Percentiles rank a stretch among this genome's conserved stretches.
These are phyloP conservation scores for Aspergillus biplanus DNA, from an alignment of 495 filamentous ascomycete genomes.

Conservation along the genomic window DNA sequence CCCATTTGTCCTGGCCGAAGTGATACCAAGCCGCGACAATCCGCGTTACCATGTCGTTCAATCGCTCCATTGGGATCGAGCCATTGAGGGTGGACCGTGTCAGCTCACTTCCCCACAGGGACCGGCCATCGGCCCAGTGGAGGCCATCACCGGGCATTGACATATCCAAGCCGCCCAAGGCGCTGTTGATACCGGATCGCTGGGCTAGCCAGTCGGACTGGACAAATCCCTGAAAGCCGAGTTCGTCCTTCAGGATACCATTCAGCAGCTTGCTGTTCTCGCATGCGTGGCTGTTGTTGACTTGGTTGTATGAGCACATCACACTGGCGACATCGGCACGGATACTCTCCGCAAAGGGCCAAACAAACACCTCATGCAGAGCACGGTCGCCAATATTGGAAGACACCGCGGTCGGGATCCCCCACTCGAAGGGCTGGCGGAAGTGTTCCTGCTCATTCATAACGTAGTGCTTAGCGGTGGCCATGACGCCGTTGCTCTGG, in stretches of 20 bases:
- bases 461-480: conserved; percentile 81
- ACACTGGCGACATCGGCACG: conserved; percentile 84
- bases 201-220: conserved; percentile 95
- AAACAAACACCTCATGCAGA: conserved; percentile 82
- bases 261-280: conserved; percentile 92
- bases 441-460: conserved; percentile 91
- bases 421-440: conserved; percentile 75
- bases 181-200: conserved; percentile 75
- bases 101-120: conserved; percentile 79
- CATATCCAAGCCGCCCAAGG: conserved; percentile 89
- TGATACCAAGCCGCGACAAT: conserved; percentile 95
- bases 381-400: conserved; percentile 83
- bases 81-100: conserved; percentile 80
- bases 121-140: conserved; percentile 72
- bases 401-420: conserved; percentile 71
- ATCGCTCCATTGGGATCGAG: conserved; percentile 76
- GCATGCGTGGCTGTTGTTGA: conserved; percentile 91
- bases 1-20: conserved; percentile 76
- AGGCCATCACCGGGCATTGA: conserved; percentile 93
- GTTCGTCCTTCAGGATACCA: conserved; percentile 90
- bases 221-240: conserved; percentile 94
- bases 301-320: conserved; percentile 89
- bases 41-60: conserved; percentile 93
- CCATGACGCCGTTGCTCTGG: conserved; percentile 78
- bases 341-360: conserved; percentile 88